phyloP scores from a whole-genome alignment of 805 yeast genomes.

The Starmerella apis region DNA sequence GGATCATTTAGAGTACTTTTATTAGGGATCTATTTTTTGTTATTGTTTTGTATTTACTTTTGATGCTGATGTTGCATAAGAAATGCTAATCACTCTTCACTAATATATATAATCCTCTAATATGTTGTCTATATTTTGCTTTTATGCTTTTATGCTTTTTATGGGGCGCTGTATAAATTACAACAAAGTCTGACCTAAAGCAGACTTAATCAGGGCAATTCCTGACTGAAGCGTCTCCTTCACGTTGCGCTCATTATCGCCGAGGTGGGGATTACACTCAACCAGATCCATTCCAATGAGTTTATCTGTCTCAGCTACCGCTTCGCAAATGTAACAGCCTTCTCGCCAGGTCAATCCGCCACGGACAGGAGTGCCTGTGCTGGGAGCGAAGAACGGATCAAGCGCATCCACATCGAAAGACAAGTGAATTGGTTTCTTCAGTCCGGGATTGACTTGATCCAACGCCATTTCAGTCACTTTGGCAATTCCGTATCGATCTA shows the following conservation, averaged over 20 bases:
- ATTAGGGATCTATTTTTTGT: too few species aligned
- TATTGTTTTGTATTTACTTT: too few species aligned
- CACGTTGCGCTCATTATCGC: constrained; percentile 62
- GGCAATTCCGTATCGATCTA: constrained; percentile 87
- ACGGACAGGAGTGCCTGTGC: constrained; percentile 95
- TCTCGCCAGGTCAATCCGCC: constrained; percentile 93
- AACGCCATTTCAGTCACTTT: constrained; percentile 87
- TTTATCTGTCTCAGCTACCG: constrained; percentile 81
- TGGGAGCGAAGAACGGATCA: constrained; percentile 88
- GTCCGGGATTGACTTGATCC: constrained; percentile 60
- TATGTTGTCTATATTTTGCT: too few species aligned
- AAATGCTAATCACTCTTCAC: too few species aligned
- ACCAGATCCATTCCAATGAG: constrained; percentile 83
- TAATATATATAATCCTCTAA: too few species aligned
- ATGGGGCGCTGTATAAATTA: constrained; percentile 30
- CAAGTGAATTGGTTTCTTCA: constrained; percentile 68
- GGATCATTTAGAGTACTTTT: too few species aligned
- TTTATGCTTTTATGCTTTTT: too few species aligned
- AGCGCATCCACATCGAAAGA: constrained; percentile 95
- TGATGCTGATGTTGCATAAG: too few species aligned
- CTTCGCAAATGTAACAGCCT: constrained; percentile 85
- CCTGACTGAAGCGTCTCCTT: constrained; percentile 83
- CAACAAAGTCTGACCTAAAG: constrained; percentile 80
- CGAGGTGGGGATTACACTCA: constrained; percentile 85
- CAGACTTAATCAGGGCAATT: constrained; percentile 83